Evolutionary conservation across 2,329 filamentous ascomycete species (phyloP), one percentile per base, ranked within the genome.

Genomic region (Cladosporium sphaerospermum): DNA sequence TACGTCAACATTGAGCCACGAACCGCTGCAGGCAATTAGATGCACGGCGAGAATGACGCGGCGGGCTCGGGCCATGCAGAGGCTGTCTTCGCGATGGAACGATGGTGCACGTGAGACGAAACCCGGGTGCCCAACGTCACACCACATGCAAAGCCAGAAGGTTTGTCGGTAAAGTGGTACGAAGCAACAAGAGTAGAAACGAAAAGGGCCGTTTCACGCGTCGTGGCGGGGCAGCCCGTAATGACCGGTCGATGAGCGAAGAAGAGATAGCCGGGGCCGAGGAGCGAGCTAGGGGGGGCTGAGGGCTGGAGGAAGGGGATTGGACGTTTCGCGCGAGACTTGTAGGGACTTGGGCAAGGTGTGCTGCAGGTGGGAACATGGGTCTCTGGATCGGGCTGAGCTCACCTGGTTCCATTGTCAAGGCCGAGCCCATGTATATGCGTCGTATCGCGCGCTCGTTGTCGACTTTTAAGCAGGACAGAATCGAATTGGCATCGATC

Each of bases 1-100:
- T 61, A 59, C 68, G 72, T 68, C 72, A 72, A 71, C 68, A 71
- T 68, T 64, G 64, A 14, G 61, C 50, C 41, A 54, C 55, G 56
- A 56, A 42, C 45, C 36, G 45, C 40, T 48, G 44, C 45, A 56
- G 40, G 44, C 45, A 13, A 52, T 52, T 47, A 39, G 40, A 51
- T 51, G 48, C 48, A 51, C 40, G 37, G 48, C 48, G 48, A 51
- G 40, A 51, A 51, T 51, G 40, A 23, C 40, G 31, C 48, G 40
- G 32, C 40, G 32, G 48, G 48, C 41, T 34, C 13, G 48, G 41
- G 39, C 33, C 32, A 44, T 43, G 40, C 19, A 41, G 32, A 51
- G 32, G 40, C 14, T 28, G 48, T 31, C 49, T 41, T 49, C 45
- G 37, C 40, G 46, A 34, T 45, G 42, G 37, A 19, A 40, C 32